Percentiles rank a stretch among this genome's conserved stretches.
Evolutionary conservation across 2,329 filamentous ascomycete genomes (phyloP).

Genomic region (Talaromyces sp.): DNA sequence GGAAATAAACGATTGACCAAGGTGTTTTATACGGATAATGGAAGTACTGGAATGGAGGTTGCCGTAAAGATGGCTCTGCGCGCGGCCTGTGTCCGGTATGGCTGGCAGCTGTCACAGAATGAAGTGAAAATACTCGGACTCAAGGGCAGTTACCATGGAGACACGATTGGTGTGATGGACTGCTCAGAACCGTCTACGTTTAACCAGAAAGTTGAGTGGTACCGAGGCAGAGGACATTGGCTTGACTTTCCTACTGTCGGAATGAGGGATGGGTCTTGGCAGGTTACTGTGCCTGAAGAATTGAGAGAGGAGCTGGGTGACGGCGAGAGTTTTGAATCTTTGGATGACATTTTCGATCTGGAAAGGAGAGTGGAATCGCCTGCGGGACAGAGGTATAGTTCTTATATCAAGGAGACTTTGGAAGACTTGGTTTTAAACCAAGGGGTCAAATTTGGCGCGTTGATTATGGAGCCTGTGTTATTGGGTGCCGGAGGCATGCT

Average conservation of each 20-base stretch:
- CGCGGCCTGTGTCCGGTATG: slow-evolving; percentile 61
- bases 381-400: slow-evolving; percentile 50
- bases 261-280: slow-evolving; percentile 62
- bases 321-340: slow-evolving; percentile 40
- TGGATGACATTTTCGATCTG: slow-evolving; percentile 59
- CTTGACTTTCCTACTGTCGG: slow-evolving; percentile 71
- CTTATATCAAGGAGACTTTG: slow-evolving; percentile 54
- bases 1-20: slow-evolving; percentile 61
- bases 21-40: slow-evolving; percentile 79
- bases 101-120: slow-evolving; percentile 54
- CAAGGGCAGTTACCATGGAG: slow-evolving; percentile 78
- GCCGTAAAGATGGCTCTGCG: slow-evolving; percentile 79
- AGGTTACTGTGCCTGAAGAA: slow-evolving; percentile 51
- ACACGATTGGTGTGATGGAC: slow-evolving; percentile 86
- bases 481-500: slow-evolving; percentile 81
- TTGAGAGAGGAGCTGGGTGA: slow-evolving; percentile 45
- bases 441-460: slow-evolving; percentile 65
- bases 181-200: slow-evolving; percentile 70
- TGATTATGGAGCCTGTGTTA: slow-evolving; percentile 75
- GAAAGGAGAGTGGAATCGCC: slow-evolving; percentile 41
- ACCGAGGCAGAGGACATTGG: slow-evolving; percentile 72
- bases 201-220: slow-evolving; percentile 85
- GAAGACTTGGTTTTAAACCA: slow-evolving; percentile 47
- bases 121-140: slow-evolving; percentile 65
- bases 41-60: slow-evolving; percentile 78